A percentile compares a stretch with the other conserved stretches of the same genome.
Conservation (phyloP, 2,329 filamentous ascomycete genomes). For the Lizonia empirigonia region DNA sequence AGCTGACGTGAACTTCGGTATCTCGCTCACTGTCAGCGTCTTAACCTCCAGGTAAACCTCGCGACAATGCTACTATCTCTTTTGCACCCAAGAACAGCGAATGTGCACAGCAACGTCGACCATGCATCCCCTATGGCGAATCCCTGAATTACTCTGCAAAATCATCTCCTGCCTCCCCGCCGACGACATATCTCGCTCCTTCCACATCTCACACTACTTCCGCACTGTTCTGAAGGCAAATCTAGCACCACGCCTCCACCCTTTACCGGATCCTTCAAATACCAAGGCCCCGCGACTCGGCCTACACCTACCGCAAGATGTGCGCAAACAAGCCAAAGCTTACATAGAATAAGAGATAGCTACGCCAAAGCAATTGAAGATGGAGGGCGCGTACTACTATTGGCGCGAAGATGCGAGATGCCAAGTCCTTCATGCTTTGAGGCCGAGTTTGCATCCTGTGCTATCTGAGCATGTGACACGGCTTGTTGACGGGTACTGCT, state of each 20-base stretch:
- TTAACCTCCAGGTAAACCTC: neutral
- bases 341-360: neutral
- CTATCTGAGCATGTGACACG: neutral
- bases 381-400: slow-evolving; percentile 16
- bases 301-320: neutral
- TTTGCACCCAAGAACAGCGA: neutral
- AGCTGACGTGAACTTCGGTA: slow-evolving; percentile 6
- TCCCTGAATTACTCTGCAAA: slow-evolving; percentile 22
- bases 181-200: neutral
- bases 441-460: slow-evolving; percentile 14
- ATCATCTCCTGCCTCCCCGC: slow-evolving; percentile 18
- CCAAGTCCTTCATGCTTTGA: slow-evolving; percentile 8
- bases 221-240: slow-evolving; percentile 11
- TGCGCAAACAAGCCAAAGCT: neutral
- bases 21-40: neutral
- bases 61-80: neutral
- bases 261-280: slow-evolving; percentile 21
- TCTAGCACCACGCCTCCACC: slow-evolving; percentile 13
- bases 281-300: too few species aligned
- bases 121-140: slow-evolving; percentile 22
- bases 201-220: slow-evolving; percentile 14
- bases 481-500: slow-evolving; percentile 2
- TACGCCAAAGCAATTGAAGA: neutral
- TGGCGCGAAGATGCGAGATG: slow-evolving; percentile 17
- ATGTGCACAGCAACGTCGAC: neutral